phyloP scores from a whole-genome alignment of 306 rosid genomes.

The Neltuma alba region DNA sequence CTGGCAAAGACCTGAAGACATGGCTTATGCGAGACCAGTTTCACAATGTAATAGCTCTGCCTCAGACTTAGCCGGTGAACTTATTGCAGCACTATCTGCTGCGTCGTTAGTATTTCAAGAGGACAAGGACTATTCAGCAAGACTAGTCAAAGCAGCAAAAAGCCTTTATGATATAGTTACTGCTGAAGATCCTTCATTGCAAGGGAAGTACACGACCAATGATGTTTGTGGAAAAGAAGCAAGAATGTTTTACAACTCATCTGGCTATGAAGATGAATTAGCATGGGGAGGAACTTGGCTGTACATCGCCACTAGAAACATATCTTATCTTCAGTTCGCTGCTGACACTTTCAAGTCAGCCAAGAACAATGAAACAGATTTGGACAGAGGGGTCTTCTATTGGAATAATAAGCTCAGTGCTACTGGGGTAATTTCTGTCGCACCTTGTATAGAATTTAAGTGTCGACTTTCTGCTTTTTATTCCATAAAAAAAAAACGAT shows the following conservation, averaged over 20 bases:
- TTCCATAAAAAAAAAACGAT: neutral
- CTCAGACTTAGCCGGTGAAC: slow-evolving; percentile 78
- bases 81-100: slow-evolving; percentile 79
- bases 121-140: slow-evolving; percentile 51
- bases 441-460: slow-evolving; percentile 10
- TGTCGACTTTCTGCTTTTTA: neutral
- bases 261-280: slow-evolving; percentile 70
- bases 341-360: slow-evolving; percentile 49
- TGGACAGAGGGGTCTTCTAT: slow-evolving; percentile 56
- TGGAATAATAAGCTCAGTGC: slow-evolving; percentile 87
- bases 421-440: slow-evolving; percentile 48
- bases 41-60: slow-evolving; percentile 66
- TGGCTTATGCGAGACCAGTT: slow-evolving; percentile 60
- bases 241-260: slow-evolving; percentile 57
- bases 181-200: slow-evolving; percentile 45
- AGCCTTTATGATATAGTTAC: slow-evolving; percentile 46
- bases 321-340: slow-evolving; percentile 54
- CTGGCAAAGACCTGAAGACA: slow-evolving; percentile 87
- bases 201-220: slow-evolving; percentile 58
- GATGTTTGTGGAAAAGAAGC: slow-evolving; percentile 77
- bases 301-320: slow-evolving; percentile 60
- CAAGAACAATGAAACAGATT: slow-evolving; percentile 43
- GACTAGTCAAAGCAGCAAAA: slow-evolving; percentile 57
- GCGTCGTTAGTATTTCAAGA: slow-evolving; percentile 71
- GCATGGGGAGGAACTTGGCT: slow-evolving; percentile 93